phyloP scores from a whole-genome alignment of 2,329 filamentous ascomycete species.

The Fusarium circinatum region DNA sequence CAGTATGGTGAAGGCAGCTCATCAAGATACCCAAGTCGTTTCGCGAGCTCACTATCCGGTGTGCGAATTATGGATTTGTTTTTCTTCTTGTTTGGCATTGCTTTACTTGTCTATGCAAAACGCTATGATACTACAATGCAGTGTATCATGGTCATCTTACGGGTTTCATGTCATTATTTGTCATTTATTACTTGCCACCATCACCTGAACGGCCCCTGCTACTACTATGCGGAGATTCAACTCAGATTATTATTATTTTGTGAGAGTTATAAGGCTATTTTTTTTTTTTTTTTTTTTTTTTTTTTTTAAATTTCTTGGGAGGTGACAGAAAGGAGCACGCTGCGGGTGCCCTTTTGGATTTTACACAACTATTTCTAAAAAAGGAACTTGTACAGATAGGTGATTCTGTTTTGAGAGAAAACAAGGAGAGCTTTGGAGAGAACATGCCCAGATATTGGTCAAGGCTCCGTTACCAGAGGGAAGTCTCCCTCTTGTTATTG shows the following conservation, averaged over 20 bases:
- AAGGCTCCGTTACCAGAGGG: conserved; percentile 8
- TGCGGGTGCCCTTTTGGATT: conserved; percentile 11
- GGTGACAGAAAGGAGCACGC: background rate
- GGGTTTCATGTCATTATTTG: conserved; percentile 29
- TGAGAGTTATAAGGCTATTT: conserved; percentile 8
- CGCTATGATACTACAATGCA: conserved; percentile 21
- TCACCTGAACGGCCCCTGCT: conserved; percentile 3
- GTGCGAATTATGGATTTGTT: conserved; percentile 45
- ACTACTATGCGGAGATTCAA: background rate
- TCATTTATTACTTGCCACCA: conserved; percentile 25
- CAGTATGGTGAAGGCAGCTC: conserved; percentile 45
- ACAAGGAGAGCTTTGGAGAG: conserved; percentile 13
- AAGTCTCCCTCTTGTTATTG: conserved; percentile 1
- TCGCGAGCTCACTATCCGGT: conserved; percentile 50
- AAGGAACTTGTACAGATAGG: conserved; percentile 15
- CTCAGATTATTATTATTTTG: conserved; percentile 7
- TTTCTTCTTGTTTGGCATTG: conserved; percentile 38
- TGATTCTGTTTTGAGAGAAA: conserved; percentile 8
- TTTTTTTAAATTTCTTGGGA: background rate
- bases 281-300: background rate
- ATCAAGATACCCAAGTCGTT: conserved; percentile 55
- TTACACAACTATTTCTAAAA: conserved; percentile 16
- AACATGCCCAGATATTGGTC: conserved; percentile 18
- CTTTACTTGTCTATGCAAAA: conserved; percentile 26
- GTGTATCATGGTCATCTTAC: conserved; percentile 28